Percentiles rank a stretch among this genome's conserved stretches.
Evolutionary conservation across 139 green algal species (phyloP).

Genomic region (Coccomyxa sp.): DNA sequence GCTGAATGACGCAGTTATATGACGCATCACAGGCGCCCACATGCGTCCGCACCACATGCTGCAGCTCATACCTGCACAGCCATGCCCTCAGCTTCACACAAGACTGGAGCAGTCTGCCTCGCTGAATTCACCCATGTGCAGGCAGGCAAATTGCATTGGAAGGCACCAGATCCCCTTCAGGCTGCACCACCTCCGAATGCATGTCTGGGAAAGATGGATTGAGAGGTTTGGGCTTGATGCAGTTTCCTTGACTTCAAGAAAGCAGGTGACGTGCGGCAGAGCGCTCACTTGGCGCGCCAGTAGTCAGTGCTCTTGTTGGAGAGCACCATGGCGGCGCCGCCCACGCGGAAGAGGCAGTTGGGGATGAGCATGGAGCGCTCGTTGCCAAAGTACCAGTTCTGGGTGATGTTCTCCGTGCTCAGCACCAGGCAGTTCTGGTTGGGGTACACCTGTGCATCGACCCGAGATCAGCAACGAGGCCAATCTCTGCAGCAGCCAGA

Average conservation of each 20-base stretch:
- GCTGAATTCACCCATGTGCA: no score
- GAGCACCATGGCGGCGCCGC: conserved; percentile 86
- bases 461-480: neutral
- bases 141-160: no score
- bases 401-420: conserved; percentile 82
- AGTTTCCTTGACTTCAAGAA: no score
- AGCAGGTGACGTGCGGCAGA: no score
- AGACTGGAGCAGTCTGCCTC: no score
- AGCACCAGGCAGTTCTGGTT: conserved; percentile 60
- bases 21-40: conserved; percentile 83
- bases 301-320: conserved; percentile 64
- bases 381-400: conserved; percentile 91
- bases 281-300: conserved; percentile 2
- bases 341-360: conserved; percentile 96
- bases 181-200: no score
- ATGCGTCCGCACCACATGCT: conserved; percentile 86
- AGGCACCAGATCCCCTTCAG: no score
- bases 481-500: neutral
- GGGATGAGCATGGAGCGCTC: conserved; percentile 93
- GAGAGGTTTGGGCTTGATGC: no score
- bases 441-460: conserved; percentile 27
- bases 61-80: conserved; percentile 69
- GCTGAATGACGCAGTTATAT: conserved; percentile 85
- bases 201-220: no score
- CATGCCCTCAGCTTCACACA: no score